Base-by-base conservation (phyloP, 2,329 filamentous ascomycete genomes). In the Neofusicoccum cordaticola region DNA sequence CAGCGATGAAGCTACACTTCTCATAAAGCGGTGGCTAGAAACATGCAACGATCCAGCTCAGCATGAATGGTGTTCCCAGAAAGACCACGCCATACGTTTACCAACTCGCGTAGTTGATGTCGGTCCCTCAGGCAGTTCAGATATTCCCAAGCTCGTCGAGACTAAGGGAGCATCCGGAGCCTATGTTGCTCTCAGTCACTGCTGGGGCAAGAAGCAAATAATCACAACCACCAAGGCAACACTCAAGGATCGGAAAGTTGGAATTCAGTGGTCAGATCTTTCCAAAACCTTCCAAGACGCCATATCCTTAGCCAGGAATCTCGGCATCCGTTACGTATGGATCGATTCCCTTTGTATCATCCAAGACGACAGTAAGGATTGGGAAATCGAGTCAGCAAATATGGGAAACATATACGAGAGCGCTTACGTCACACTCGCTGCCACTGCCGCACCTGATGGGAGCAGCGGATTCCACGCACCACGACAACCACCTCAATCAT, bases 101-200 rank as follows among this genome's bases (percentile, higher is more conserved):
- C 70, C 70, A 0, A 71, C 69, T 5, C 56, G 70, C 41, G 61
- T 72, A 0, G 27, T 72, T 7, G 69, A 71, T 51, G 67, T 72
- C 27, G 65, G 63, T 31, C 34, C 39, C 1, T 11, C 48, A 2
- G 47, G 66, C 31, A 50, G 62, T 11, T 17, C 34, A 13, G 15
- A 44, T 1, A 44, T 68, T 17, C 39, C 39, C 8, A 65, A 47
- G 27, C 44, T 57, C 35, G 39, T 63, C 8, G 65, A 67, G 31
- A 48, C 68, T 4, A 9, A 45, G 5, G 66, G 62, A n/a, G n/a
- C 63, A 6, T 12, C 13, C 17, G 65, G 66, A 27, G 56, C 35
- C 41, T 71, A 69, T 41, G 34, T 71, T 8, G 66, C 68, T 5
- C 66, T 73, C 9, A 71, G 69, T 31, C 69, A 73, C 57, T 71